phyloP scores from a whole-genome alignment of 257 asterid genomes.

The Echium plantagineum region DNA sequence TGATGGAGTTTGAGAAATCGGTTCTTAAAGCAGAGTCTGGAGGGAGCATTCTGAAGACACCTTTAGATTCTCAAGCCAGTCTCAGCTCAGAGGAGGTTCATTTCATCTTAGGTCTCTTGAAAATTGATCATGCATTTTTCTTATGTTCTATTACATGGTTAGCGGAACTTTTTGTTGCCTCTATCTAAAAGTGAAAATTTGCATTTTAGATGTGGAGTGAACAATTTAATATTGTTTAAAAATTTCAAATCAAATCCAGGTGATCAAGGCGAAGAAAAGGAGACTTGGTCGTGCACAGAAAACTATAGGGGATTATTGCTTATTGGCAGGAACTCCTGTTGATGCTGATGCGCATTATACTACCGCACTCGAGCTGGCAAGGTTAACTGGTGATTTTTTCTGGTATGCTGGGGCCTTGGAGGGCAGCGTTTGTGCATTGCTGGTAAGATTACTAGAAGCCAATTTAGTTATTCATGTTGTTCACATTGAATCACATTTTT shows the following conservation, averaged over 20 bases:
- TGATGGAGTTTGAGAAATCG: slow-evolving; percentile 98
- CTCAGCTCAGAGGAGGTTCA: slow-evolving; percentile 99
- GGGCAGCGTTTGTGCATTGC: slow-evolving; percentile 91
- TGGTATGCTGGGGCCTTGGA: slow-evolving; percentile 99
- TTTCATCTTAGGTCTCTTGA: slow-evolving; percentile 64
- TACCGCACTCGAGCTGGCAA: slow-evolving; percentile 84
- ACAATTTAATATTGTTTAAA: neutral
- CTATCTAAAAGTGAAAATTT: neutral
- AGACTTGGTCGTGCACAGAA: slow-evolving; percentile 97
- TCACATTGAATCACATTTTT: too few species aligned
- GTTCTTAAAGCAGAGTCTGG: slow-evolving; percentile 90
- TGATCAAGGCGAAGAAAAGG: slow-evolving; percentile 91
- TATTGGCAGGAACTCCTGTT: slow-evolving; percentile 96
- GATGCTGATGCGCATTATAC: slow-evolving; percentile 98
- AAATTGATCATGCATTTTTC: slow-evolving; percentile 11
- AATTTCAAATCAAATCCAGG: slow-evolving; percentile 36
- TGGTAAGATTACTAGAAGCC: slow-evolving; percentile 37
- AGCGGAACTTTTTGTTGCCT: slow-evolving; percentile 9
- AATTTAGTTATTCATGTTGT: too few species aligned
- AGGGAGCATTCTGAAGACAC: slow-evolving; percentile 91
- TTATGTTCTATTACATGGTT: slow-evolving; percentile 9
- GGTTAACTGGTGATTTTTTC: slow-evolving; percentile 89
- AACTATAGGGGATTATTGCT: slow-evolving; percentile 91
- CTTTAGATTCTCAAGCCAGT: slow-evolving; percentile 98
- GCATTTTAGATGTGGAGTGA: neutral